Evolutionary conservation across 2,329 filamentous ascomycete species (phyloP).

Genomic region (Endoconidiophora polonica): DNA sequence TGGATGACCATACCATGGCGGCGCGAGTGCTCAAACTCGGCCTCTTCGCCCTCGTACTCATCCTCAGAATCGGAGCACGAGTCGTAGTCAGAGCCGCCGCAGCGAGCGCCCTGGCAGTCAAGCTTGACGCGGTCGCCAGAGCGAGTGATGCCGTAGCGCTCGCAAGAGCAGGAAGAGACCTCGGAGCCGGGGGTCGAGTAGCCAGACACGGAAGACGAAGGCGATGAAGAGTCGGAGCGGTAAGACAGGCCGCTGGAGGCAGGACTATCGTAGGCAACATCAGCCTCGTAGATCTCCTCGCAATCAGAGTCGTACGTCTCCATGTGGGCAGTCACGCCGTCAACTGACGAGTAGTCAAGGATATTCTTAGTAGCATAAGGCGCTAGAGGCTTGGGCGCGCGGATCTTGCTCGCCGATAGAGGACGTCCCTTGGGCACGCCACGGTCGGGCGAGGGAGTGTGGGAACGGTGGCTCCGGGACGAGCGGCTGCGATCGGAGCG

Average conservation of each 20-base stretch:
- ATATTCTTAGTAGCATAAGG: constrained; percentile 79
- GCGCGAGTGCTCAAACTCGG: constrained; percentile 34
- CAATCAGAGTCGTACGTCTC: constrained; percentile 34
- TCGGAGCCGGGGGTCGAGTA: constrained; percentile 68
- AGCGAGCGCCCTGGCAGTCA: constrained; percentile 81
- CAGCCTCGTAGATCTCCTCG: constrained; percentile 24
- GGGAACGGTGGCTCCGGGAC: constrained; percentile 27
- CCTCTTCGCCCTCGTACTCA: constrained; percentile 24
- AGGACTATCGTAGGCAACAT: constrained; percentile 43
- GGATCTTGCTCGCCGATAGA: constrained; percentile 75
- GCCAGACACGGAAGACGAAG: constrained; percentile 56
- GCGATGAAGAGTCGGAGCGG: constrained; percentile 57
- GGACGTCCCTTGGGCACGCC: constrained; percentile 80
- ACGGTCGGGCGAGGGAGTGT: constrained; percentile 32
- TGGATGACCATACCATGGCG: constrained; percentile 46
- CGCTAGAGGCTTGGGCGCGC: constrained; percentile 75
- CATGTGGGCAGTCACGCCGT: constrained; percentile 66
- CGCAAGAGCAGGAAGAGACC: constrained; percentile 71
- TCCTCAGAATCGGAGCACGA: constrained; percentile 32
- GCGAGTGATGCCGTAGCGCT: constrained; percentile 92
- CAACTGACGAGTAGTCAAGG: constrained; percentile 55
- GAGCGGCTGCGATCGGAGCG: constrained; percentile 23
- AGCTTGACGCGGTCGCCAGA: constrained; percentile 86
- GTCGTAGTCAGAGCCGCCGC: constrained; percentile 46
- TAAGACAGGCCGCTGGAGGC: constrained; percentile 53